phyloP scores from a whole-genome alignment of 306 rosid species.

The Quercus suber region DNA sequence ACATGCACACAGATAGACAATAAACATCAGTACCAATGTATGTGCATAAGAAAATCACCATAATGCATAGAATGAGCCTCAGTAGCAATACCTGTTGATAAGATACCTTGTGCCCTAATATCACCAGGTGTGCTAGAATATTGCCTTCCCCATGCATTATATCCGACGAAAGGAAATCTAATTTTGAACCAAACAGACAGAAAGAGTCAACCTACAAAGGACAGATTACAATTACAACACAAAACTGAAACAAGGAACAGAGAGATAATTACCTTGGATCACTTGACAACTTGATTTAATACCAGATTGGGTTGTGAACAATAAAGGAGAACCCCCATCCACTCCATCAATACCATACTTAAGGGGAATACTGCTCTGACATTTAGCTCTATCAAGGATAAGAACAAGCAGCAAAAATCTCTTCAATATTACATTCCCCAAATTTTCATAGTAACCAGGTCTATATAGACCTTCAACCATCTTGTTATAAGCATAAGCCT shows the following conservation, averaged over 20 bases:
- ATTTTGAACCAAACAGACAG: constrained; percentile 40
- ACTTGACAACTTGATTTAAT: constrained; percentile 77
- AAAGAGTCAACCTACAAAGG: constrained; percentile 34
- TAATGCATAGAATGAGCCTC: constrained; percentile 20
- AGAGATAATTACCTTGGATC: constrained; percentile 53
- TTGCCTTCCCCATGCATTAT: constrained; percentile 97
- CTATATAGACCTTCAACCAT: constrained; percentile 89
- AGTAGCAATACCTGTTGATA: constrained; percentile 59
- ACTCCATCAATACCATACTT: constrained; percentile 91
- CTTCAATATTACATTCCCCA: constrained; percentile 80
- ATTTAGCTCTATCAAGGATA: constrained; percentile 77
- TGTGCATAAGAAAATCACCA: constrained; percentile 11
- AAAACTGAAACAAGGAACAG: constrained; percentile 6
- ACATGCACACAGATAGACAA: background rate
- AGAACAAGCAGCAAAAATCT: constrained; percentile 75
- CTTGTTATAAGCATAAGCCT: constrained; percentile 73
- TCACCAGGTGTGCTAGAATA: constrained; percentile 68
- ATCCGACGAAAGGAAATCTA: constrained; percentile 83
- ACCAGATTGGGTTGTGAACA: constrained; percentile 55
- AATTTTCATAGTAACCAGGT: constrained; percentile 84
- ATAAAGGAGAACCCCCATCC: constrained; percentile 94
- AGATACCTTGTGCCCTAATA: constrained; percentile 73
- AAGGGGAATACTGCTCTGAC: constrained; percentile 72
- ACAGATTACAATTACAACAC: constrained; percentile 12
- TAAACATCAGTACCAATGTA: background rate